Conservation (phyloP, 768 basidiomycete species). For the Cantharellus cinnabarinus region DNA sequence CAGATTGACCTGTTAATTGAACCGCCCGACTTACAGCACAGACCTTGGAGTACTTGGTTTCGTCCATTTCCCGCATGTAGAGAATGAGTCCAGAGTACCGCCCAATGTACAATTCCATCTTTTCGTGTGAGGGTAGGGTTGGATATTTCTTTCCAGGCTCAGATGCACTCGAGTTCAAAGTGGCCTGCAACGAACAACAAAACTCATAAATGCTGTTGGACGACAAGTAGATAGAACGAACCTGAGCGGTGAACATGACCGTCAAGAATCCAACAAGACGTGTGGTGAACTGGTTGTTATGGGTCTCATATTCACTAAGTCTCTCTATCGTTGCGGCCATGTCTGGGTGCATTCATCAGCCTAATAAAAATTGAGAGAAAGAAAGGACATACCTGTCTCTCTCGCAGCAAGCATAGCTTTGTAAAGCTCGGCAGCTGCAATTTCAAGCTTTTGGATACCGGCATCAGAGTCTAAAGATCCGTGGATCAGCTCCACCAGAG, state of each 20-base stretch:
- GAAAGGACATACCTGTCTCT: constrained; percentile 46
- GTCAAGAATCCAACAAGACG: constrained; percentile 73
- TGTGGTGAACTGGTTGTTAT: constrained; percentile 86
- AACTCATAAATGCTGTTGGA: background rate
- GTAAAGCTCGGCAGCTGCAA: constrained; percentile 74
- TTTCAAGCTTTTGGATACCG: constrained; percentile 62
- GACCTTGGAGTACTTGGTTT: constrained; percentile 63
- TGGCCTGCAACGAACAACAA: background rate
- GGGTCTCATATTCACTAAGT: constrained; percentile 71
- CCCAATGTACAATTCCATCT: constrained; percentile 65
- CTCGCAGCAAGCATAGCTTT: constrained; percentile 80
- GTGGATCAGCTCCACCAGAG: constrained; percentile 59
- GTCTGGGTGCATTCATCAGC: constrained; percentile 24
- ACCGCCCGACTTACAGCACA: constrained; percentile 47
- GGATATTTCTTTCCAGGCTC: constrained; percentile 21
- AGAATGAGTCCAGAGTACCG: constrained; percentile 78
- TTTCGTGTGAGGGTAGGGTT: constrained; percentile 36
- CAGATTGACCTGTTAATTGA: background rate
- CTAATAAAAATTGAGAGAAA: background rate
- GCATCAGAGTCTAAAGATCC: constrained; percentile 67
- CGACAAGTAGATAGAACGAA: constrained; percentile 15
- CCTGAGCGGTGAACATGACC: constrained; percentile 85
- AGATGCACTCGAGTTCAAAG: background rate
- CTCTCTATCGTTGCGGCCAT: constrained; percentile 97
- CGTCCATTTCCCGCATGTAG: constrained; percentile 94